These are phyloP conservation scores for Russula emetica DNA, from an alignment of 768 basidiomycete genomes.

Conservation along the genomic window DNA sequence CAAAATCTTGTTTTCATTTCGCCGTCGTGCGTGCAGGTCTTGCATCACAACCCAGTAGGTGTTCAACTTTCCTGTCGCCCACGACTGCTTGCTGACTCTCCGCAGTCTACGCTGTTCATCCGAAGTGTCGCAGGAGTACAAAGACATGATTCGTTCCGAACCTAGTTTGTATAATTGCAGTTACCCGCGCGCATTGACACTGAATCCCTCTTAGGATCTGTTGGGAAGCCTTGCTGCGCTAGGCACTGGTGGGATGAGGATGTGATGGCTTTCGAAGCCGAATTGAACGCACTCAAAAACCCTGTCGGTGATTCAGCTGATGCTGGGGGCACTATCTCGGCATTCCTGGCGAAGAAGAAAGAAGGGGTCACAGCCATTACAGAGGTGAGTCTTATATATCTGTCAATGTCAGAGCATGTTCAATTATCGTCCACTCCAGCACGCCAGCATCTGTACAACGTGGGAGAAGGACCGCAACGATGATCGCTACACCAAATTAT, in stretches of 20 bases:
- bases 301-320: background rate
- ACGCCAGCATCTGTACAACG: slow-evolving; percentile 4
- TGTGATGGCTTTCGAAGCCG: background rate
- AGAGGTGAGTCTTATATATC: background rate
- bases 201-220: background rate
- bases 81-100: background rate
- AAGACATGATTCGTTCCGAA: slow-evolving; percentile 5
- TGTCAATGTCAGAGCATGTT: background rate
- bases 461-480: slow-evolving; percentile 14
- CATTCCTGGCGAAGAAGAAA: slow-evolving; percentile 2
- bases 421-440: background rate
- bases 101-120: background rate
- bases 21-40: slow-evolving; percentile 23
- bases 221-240: background rate
- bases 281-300: background rate
- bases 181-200: background rate
- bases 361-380: background rate
- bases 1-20: slow-evolving; percentile 19
- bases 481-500: slow-evolving; percentile 12
- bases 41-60: slow-evolving; percentile 19
- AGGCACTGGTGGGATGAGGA: slow-evolving; percentile 20
- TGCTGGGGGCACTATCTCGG: background rate
- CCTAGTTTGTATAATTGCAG: background rate
- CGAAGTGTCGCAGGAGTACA: background rate
- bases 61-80: background rate